phyloP scores from a whole-genome alignment of 352 stramenopile species.

The Phytophthora crassamura region DNA sequence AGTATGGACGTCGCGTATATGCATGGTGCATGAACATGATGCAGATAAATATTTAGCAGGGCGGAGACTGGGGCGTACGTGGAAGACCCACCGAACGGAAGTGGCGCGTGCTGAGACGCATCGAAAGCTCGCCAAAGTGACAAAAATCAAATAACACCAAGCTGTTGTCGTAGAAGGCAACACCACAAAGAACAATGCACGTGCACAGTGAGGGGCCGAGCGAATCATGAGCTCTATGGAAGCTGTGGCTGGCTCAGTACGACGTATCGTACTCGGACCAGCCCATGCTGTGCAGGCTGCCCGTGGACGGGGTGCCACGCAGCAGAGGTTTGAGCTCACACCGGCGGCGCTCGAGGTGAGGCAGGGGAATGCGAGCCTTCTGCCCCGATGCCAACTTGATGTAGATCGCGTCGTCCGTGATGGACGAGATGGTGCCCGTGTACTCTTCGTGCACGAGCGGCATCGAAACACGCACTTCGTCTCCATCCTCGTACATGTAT shows the following conservation, averaged over 20 bases:
- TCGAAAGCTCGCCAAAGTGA: not conserved
- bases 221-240: conserved; percentile 10
- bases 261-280: conserved; percentile 75
- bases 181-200: conserved; percentile 21
- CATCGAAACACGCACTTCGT: conserved; percentile 76
- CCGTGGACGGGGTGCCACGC: conserved; percentile 50
- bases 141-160: conserved; percentile 30
- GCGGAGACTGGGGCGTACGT: conserved; percentile 1
- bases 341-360: conserved; percentile 57
- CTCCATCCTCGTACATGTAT: conserved; percentile 82
- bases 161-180: conserved; percentile 1
- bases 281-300: conserved; percentile 57
- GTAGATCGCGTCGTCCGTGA: conserved; percentile 77
- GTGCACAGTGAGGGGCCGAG: conserved; percentile 26
- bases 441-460: conserved; percentile 74
- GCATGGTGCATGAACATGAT: conserved; percentile 18
- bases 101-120: not conserved
- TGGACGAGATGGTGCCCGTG: conserved; percentile 78
- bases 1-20: conserved; percentile 19
- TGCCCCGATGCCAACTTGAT: conserved; percentile 69
- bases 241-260: conserved; percentile 29
- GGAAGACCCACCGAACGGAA: conserved; percentile 13
- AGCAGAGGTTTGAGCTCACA: conserved; percentile 75
- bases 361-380: conserved; percentile 70
- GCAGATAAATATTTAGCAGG: conserved; percentile 42